Evolutionary conservation across 2,329 filamentous ascomycete genomes (phyloP), one percentile per base, ranked within the genome.

Genomic region (Stemphylium lycopersici): DNA sequence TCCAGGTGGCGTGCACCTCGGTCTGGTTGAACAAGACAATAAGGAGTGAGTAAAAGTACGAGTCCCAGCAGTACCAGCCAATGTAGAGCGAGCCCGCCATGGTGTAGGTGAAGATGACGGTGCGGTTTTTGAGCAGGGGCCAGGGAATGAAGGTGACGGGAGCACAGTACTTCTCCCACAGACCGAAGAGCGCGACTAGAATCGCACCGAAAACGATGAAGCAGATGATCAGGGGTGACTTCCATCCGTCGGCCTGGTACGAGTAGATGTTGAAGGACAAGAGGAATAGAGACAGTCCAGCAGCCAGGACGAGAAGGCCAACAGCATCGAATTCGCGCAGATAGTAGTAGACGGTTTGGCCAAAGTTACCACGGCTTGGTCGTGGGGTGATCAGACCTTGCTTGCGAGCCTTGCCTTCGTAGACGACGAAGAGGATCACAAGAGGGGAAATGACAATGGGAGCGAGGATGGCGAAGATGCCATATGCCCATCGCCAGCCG

Each of bases 401-500:
- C 55, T 80, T 81, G 56, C 77, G 77, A 2, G 88, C 89, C 69
- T 88, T 89, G 44, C 75, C 76, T 56, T 87, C 80, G 61, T 88
- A 87, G 56, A 80, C 68, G 59, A 10, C 61, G 57, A 90, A 79
- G 4, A 89, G 76, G n/a, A 78, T 66, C 16, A 84, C 82, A n/a
- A 91, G 76, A 0, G 88, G 88, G 3, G 85, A 61, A 24, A 81
- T 82, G 13, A 88, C 80, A 39, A 82, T 73, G 1, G 87, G 87
- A 3, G 86, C 77, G 54, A 90, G 78, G 59, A 91, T 87, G 37
- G 83, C 78, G 69, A 88, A 90, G 63, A 82, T 80, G 18, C 87
- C 88, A 64, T 87, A 90, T 1, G 80, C 86, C 88, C 88, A 91
- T 39, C 83, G 81, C 81, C 84, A 89, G 6, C 81, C 77, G 3